These are phyloP conservation scores for Effrenium voratum DNA, from an alignment of 73 alveolate species.

Conservation along the genomic window DNA sequence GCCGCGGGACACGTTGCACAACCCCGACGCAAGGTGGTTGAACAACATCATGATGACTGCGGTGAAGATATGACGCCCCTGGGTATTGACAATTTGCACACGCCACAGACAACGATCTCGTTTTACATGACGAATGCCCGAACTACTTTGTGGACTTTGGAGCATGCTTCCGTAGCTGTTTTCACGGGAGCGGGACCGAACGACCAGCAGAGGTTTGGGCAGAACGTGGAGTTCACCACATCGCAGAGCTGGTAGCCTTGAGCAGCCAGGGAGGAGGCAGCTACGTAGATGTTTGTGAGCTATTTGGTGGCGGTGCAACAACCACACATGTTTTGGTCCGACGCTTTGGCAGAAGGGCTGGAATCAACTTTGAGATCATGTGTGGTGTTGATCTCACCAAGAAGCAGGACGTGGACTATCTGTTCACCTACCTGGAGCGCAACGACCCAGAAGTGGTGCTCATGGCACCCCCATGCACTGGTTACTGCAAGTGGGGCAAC, in stretches of 20 bases:
- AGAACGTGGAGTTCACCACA: too few relatives aligned
- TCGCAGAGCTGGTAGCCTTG: too few relatives aligned
- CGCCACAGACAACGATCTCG: too few relatives aligned
- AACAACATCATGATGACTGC: slow-evolving; percentile 55
- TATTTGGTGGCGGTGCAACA: slow-evolving; percentile 47
- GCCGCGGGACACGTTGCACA: not conserved
- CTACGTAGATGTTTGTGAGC: too few relatives aligned
- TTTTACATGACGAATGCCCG: too few relatives aligned
- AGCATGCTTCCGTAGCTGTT: too few relatives aligned
- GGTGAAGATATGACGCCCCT: slow-evolving; percentile 36
- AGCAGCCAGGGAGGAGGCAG: too few relatives aligned
- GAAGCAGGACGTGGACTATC: not conserved
- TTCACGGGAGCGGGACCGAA: too few relatives aligned
- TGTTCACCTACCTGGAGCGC: not conserved
- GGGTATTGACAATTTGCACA: too few relatives aligned
- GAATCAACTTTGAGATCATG: slow-evolving; percentile 8
- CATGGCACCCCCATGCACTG: slow-evolving; percentile 63
- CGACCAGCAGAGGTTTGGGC: too few relatives aligned
- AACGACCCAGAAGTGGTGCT: not conserved
- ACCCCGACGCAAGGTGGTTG: not conserved
- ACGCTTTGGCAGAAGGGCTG: not conserved
- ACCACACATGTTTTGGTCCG: not conserved
- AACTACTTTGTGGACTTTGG: too few relatives aligned
- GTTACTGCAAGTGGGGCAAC: not conserved
- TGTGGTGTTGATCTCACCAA: slow-evolving; percentile 25